A percentile compares a stretch with the other conserved stretches of the same genome.
Evolutionary conservation across 352 stramenopile species (phyloP).

Genomic region (Blastocystis sp.): DNA sequence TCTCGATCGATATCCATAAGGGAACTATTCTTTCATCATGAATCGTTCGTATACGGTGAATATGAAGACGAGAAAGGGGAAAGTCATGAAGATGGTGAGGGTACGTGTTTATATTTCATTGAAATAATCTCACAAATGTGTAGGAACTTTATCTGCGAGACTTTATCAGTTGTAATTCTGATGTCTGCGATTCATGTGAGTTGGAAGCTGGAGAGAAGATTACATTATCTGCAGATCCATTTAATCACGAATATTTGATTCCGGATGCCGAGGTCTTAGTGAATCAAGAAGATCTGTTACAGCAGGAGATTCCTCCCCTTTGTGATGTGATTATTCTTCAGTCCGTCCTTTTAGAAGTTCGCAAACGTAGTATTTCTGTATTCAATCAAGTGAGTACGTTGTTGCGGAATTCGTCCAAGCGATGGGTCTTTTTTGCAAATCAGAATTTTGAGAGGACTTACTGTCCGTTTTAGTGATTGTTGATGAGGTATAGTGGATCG

Average conservation of each 20-base stretch:
- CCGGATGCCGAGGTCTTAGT: constrained; percentile 80
- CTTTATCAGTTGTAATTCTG: constrained; percentile 74
- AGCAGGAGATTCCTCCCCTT: constrained; percentile 72
- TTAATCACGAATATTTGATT: constrained; percentile 72
- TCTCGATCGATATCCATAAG: not conserved
- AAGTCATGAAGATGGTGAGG: constrained; percentile 73
- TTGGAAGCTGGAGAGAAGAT: constrained; percentile 70
- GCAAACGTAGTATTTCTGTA: constrained; percentile 76
- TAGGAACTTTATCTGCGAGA: constrained; percentile 79
- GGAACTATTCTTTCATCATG: constrained; percentile 10
- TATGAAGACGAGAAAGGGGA: constrained; percentile 74
- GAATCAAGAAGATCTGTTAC: constrained; percentile 80
- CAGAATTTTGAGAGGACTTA: constrained; percentile 79
- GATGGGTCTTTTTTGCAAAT: constrained; percentile 85
- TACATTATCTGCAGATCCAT: constrained; percentile 69
- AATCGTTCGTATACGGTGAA: constrained; percentile 65
- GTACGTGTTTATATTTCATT: constrained; percentile 13
- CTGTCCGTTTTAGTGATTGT: not conserved
- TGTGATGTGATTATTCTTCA: constrained; percentile 80
- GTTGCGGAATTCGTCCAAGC: constrained; percentile 70
- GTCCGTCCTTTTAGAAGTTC: constrained; percentile 79
- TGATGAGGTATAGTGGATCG: constrained; percentile 63
- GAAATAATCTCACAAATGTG: not conserved
- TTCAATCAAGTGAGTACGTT: constrained; percentile 80
- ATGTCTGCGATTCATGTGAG: constrained; percentile 68